Evolutionary conservation across 164 flowering plant species (phyloP), one percentile per base, ranked within the genome.

Genomic region (Litsea cubeba): DNA sequence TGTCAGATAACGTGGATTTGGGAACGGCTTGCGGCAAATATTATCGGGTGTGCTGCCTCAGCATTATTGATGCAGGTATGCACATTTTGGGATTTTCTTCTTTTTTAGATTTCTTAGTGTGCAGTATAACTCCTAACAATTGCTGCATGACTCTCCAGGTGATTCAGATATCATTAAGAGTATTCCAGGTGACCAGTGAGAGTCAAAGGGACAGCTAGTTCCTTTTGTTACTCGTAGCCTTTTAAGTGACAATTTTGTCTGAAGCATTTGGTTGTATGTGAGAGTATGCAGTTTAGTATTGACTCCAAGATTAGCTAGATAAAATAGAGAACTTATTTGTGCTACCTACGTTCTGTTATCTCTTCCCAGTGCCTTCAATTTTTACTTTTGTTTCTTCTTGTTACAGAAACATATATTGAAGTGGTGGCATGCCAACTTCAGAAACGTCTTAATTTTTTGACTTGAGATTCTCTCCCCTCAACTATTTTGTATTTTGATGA

Each of bases 121-220:
- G 28, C 15, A 24, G 26, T 63, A 8, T 63, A 12, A 23, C 24
- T 63, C 66, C 30, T 24, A 63, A 24, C 11, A 11, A 63, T 24
- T 24, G 5, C 24, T 24, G 20, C 11, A 12, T 63, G 57, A 24
- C 26, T 51, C 60, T 30, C 69, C 81, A 82, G 88, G 88, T 76
- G 84, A 85, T 76, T 82, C 86, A 25, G 86, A 86, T 77, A 84
- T 86, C 75, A 82, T 84, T 73, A 81, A 86, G 82, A 76, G 76
- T 57, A 66, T 84, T 60, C 82, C 85, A 2, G 74, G 82, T 50
- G 82, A 83, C 25, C 85, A 77, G 64, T 82, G 75, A 79, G 60
- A n/a, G 18, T 17, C 20, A 5, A 26, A 23, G 66, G 28, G 28
- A 23, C 2, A 12, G 15, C 28, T 66, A 15, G 11, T 40, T 40